These are phyloP conservation scores for Aspergillus fijiensis DNA, from an alignment of 2,329 filamentous ascomycete genomes.

Conservation along the genomic window DNA sequence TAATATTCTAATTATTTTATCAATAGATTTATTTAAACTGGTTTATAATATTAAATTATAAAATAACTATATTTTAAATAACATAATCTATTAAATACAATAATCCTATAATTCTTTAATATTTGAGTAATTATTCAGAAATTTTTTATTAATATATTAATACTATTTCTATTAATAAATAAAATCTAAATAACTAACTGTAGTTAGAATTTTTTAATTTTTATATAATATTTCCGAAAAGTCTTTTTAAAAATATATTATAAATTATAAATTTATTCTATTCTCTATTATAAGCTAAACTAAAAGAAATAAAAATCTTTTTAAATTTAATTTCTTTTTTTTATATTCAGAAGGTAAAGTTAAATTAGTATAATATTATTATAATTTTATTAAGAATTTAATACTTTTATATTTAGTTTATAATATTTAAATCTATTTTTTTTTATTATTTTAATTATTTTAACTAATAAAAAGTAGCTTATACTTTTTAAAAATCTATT, in stretches of 20 bases:
- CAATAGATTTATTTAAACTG: not conserved
- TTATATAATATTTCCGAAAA: not conserved
- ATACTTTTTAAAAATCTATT: too few species aligned
- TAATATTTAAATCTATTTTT: too few species aligned
- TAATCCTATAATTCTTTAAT: not conserved
- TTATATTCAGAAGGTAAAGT: not conserved
- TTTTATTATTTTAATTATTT: too few species aligned
- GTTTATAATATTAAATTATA: constrained; percentile 1
- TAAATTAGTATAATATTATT: not conserved
- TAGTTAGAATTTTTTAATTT: constrained; percentile 3
- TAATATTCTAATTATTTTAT: not conserved
- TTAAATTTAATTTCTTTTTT: not conserved
- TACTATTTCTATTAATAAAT: not conserved
- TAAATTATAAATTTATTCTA: constrained; percentile 4
- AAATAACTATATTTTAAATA: not conserved
- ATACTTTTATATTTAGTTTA: constrained; percentile 15
- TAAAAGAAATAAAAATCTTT: constrained; percentile 13
- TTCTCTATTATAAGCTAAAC: constrained; percentile 1
- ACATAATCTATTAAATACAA: not conserved
- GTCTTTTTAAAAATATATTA: not conserved
- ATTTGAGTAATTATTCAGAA: not conserved
- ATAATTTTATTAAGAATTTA: not conserved
- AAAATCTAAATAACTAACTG: not conserved
- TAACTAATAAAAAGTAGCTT: too few species aligned
- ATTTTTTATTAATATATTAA: constrained; percentile 3